Base-by-base conservation (phyloP, 2,329 filamentous ascomycete genomes). In the Paracamarosporium sp. region DNA sequence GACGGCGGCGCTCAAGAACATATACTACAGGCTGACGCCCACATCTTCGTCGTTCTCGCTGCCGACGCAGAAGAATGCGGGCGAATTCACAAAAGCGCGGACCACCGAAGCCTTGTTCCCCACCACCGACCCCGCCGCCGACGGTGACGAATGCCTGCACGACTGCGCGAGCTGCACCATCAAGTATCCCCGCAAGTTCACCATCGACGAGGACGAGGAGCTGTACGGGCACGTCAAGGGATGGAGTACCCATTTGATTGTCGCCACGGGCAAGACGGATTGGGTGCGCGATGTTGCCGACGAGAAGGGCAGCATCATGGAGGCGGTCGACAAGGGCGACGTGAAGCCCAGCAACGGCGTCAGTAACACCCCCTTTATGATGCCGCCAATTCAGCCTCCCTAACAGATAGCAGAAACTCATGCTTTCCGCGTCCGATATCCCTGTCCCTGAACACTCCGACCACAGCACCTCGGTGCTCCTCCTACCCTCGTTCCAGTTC, bases 191-290 rank as follows among this genome's bases (percentile, higher is more conserved):
- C 87, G 88, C 70, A 86, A 85, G 64, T 89, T 87, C 72, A 81
- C 81, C 4, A 87, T 97, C 54, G 90, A 98, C 56, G 85, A 90
- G 74, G 80, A 83, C 6, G 92, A 97, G 72, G 81, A 88, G 67
- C 80, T 99, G 47, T 98, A 96, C 73, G 95, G 94, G 0, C 83
- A 90, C 57, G 86, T 97, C 61, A 91, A 92, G 71, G 92, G 88
- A 33, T 98, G 92, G 90, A 89, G 87, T 70, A 95, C 93, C 20
- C 95, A 99, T 78, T 74, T 97, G 60, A 81, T 99, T 30, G 92
- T 98, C 15, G 95, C 92, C 24, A 99, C 95, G n/a, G 92, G 93
- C 60, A 97, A 97, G 85, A 85, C 89, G 25, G 95, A 99, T 78
- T 99, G 95, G 95, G 90, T 94, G 71, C 81, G 91, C 59, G 90